Conservation (phyloP, 2,329 filamentous ascomycete genomes). For the Aspergillus fischeri region DNA sequence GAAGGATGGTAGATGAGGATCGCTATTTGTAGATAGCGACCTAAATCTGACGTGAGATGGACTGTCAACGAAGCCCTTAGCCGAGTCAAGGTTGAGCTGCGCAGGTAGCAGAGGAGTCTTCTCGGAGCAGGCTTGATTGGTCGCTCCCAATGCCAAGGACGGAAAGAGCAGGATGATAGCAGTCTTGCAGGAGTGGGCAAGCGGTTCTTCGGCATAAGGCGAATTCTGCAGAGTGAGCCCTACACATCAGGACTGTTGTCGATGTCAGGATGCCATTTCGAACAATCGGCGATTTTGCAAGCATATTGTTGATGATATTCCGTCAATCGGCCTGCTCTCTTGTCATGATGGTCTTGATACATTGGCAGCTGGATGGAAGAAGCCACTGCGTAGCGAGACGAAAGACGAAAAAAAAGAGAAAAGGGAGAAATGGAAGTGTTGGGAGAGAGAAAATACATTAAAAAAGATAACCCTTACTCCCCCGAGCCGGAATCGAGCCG, state of each 20-base stretch:
- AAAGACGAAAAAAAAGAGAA: background rate
- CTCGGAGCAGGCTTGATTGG: background rate
- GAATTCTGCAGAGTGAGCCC: too few species aligned
- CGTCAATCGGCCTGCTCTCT: too few species aligned
- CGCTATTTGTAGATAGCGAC: fast-evolving
- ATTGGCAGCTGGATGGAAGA: background rate
- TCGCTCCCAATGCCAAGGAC: background rate
- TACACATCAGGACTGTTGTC: too few species aligned
- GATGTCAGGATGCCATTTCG: too few species aligned
- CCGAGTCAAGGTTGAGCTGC: background rate
- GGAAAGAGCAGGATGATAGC: too few species aligned
- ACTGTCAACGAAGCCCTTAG: background rate
- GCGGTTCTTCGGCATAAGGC: too few species aligned
- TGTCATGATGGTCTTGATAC: too few species aligned
- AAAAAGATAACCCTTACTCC: background rate
- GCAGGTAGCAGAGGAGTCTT: background rate
- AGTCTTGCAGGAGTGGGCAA: too few species aligned
- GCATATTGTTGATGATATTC: too few species aligned
- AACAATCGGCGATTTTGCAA: too few species aligned
- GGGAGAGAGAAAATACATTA: too few species aligned
- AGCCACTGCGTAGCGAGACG: background rate
- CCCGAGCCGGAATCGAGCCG: background rate
- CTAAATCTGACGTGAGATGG: background rate
- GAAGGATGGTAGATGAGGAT: background rate
- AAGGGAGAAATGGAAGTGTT: background rate